These are phyloP conservation scores for Blepharisma japonicum DNA, from an alignment of 73 alveolate species.

Conservation along the genomic window DNA sequence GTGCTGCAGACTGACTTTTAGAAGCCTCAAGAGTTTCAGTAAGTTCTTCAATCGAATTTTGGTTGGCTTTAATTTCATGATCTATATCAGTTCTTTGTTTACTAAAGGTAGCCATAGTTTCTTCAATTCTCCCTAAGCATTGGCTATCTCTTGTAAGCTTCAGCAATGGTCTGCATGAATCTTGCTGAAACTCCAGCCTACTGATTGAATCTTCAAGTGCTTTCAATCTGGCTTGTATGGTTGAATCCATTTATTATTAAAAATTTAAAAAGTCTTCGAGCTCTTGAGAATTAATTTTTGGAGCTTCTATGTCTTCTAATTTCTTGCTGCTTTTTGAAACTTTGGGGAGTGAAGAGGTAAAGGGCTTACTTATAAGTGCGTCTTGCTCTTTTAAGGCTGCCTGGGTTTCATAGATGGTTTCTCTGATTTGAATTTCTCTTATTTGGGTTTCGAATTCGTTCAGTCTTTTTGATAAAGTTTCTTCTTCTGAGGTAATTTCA, in stretches of 20 bases:
- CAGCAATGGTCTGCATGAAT: conserved; percentile 27
- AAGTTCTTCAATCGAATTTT: neutral
- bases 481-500: no score
- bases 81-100: conserved; percentile 7
- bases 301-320: no score
- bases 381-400: no score
- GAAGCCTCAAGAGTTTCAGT: neutral
- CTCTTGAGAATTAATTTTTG: no score
- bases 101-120: conserved; percentile 1
- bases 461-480: no score
- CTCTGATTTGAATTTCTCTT: no score
- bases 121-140: conserved; percentile 23
- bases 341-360: no score
- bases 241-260: neutral
- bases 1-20: neutral
- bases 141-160: neutral
- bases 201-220: conserved; percentile 20
- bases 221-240: conserved; percentile 16
- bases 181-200: conserved; percentile 24
- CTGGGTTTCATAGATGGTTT: no score
- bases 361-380: no score
- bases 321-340: no score
- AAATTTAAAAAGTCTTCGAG: neutral
- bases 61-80: conserved; percentile 26
- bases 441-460: no score